Conservation (phyloP, 1,284 basidiomycete genomes). For the Garcileccinum viscosum region DNA sequence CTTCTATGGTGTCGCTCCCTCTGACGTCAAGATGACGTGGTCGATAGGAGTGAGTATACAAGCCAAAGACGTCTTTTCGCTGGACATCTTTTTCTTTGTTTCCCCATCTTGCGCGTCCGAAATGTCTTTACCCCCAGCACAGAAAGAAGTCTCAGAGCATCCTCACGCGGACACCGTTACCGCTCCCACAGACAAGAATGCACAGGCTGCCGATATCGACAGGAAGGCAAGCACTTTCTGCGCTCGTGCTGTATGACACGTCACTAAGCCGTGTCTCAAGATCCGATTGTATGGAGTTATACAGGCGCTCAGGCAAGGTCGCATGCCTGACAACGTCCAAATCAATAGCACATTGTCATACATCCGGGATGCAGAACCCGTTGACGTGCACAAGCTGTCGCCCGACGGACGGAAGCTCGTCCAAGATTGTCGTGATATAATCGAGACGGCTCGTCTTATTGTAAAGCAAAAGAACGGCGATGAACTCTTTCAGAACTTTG, state of each 20-base stretch:
- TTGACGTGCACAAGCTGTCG: slow-evolving; percentile 72
- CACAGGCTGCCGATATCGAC: slow-evolving; percentile 66
- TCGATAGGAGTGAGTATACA: slow-evolving; percentile 24
- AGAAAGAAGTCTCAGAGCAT: slow-evolving; percentile 62
- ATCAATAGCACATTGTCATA: slow-evolving; percentile 78
- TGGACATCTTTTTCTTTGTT: too few species aligned
- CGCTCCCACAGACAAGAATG: slow-evolving; percentile 59
- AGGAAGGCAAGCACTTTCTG: slow-evolving; percentile 52
- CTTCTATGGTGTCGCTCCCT: too few species aligned
- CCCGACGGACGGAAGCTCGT: slow-evolving; percentile 80
- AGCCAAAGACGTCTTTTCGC: background rate
- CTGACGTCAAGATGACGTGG: slow-evolving; percentile 27
- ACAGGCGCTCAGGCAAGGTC: slow-evolving; percentile 78
- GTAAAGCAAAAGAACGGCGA: slow-evolving; percentile 86
- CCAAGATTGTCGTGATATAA: slow-evolving; percentile 75
- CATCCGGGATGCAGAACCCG: slow-evolving; percentile 69
- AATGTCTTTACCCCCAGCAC: slow-evolving; percentile 70
- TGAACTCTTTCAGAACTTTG: slow-evolving; percentile 87
- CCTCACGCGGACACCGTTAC: slow-evolving; percentile 62
- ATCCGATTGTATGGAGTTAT: slow-evolving; percentile 79
- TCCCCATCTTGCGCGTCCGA: background rate
- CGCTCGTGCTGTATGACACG: background rate
- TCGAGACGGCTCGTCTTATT: slow-evolving; percentile 72
- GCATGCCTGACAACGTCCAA: slow-evolving; percentile 82
- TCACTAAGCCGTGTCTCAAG: slow-evolving; percentile 37